These are phyloP conservation scores for Fusarium nisikadoi DNA, from an alignment of 2,329 filamentous ascomycete genomes.

Conservation along the genomic window DNA sequence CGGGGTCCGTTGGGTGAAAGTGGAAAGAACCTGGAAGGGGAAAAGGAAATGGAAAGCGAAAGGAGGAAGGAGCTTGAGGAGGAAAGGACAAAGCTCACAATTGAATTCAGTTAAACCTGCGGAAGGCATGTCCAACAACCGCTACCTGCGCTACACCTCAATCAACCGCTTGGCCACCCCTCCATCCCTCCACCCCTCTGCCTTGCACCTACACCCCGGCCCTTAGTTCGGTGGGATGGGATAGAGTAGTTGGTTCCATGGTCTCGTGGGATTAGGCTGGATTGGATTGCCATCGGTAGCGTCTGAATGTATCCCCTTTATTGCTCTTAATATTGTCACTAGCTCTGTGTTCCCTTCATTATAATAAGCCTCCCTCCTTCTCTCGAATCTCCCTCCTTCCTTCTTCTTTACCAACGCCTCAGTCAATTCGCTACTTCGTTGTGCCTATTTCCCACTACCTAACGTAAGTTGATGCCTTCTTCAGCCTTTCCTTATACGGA, in stretches of 20 bases:
- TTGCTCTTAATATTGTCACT: slow-evolving; percentile 25
- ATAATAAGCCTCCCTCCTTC: slow-evolving; percentile 39
- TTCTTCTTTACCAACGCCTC: slow-evolving; percentile 38
- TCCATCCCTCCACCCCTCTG: not conserved
- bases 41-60: slow-evolving; percentile 3
- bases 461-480: slow-evolving; percentile 34
- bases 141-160: slow-evolving; percentile 6
- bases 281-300: slow-evolving; percentile 17
- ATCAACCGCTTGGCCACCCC: not conserved
- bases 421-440: slow-evolving; percentile 39
- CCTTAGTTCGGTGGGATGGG: slow-evolving; percentile 6
- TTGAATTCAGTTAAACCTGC: slow-evolving; percentile 12
- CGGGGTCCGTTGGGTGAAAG: slow-evolving; percentile 5
- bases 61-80: slow-evolving; percentile 12
- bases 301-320: slow-evolving; percentile 32
- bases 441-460: slow-evolving; percentile 29
- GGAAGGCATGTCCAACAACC: not conserved
- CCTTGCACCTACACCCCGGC: not conserved
- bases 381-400: slow-evolving; percentile 6
- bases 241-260: slow-evolving; percentile 8
- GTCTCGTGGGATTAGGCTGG: slow-evolving; percentile 28
- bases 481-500: slow-evolving; percentile 1
- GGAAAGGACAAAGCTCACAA: slow-evolving; percentile 4
- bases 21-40: slow-evolving; percentile 15
- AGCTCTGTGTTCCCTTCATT: slow-evolving; percentile 32